Conservation (phyloP, 2,329 filamentous ascomycete genomes). For the Colletotrichum cuscutae region DNA sequence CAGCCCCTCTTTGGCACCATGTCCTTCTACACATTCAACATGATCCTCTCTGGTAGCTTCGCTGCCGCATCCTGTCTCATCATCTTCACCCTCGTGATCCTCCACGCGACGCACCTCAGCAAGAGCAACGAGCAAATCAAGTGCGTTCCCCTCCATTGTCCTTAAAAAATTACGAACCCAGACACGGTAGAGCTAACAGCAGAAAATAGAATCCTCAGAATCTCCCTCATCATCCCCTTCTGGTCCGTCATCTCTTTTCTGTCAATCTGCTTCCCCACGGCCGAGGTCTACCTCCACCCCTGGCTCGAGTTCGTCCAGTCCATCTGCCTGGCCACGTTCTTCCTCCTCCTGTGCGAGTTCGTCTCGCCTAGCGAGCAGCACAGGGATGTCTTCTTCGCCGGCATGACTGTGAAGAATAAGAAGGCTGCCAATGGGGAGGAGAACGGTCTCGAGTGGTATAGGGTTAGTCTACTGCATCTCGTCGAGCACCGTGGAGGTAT, state of each 20-base stretch:
- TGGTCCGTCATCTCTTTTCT: constrained; percentile 53
- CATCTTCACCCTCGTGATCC: constrained; percentile 44
- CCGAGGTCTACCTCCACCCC: constrained; percentile 51
- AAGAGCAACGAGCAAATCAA: constrained; percentile 53
- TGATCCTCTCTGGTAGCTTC: constrained; percentile 48
- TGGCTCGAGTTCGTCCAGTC: constrained; percentile 52
- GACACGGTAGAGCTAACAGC: neutral
- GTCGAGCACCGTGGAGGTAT: neutral
- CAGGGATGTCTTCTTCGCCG: constrained; percentile 49
- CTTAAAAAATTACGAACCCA: too few species aligned
- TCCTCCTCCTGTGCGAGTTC: constrained; percentile 55
- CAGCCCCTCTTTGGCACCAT: constrained; percentile 14
- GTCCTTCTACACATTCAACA: constrained; percentile 43
- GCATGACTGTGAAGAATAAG: constrained; percentile 43
- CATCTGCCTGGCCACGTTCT: constrained; percentile 54
- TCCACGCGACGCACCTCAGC: constrained; percentile 51
- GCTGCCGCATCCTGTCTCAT: constrained; percentile 44
- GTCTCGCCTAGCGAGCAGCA: constrained; percentile 47
- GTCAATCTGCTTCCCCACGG: constrained; percentile 47
- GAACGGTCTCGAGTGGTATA: constrained; percentile 47
- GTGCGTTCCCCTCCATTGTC: constrained; percentile 34
- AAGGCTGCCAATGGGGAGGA: constrained; percentile 37
- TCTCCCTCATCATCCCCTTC: constrained; percentile 49
- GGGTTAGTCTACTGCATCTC: constrained; percentile 35
- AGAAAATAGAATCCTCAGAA: constrained; percentile 47